phyloP scores from a whole-genome alignment of 352 stramenopile species.

The Globisporangium parvum region DNA sequence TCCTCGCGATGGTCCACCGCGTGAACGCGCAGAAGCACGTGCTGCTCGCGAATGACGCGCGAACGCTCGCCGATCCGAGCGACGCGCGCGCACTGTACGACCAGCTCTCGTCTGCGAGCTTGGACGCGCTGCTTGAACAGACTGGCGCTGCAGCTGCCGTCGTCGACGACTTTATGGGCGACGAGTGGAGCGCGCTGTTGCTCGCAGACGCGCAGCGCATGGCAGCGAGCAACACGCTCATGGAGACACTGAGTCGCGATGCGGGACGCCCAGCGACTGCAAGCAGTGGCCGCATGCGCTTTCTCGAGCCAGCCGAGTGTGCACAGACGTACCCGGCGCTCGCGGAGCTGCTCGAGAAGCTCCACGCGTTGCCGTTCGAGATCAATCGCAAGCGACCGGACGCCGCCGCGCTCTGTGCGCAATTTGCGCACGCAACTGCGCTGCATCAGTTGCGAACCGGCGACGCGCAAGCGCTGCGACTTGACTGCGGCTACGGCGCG shows the following conservation, averaged over 20 bases:
- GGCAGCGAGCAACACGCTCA: slow-evolving; percentile 39
- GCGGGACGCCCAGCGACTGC: not conserved
- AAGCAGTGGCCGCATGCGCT: slow-evolving; percentile 38
- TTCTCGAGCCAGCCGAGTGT: slow-evolving; percentile 57
- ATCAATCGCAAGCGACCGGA: slow-evolving; percentile 66
- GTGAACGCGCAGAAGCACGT: slow-evolving; percentile 81
- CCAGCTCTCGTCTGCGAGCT: slow-evolving; percentile 42
- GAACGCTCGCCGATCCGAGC: slow-evolving; percentile 49
- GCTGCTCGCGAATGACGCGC: slow-evolving; percentile 56
- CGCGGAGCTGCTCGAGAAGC: slow-evolving; percentile 62
- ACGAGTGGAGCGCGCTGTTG: slow-evolving; percentile 67
- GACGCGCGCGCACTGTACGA: slow-evolving; percentile 58
- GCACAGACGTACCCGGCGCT: slow-evolving; percentile 55
- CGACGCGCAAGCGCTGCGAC: slow-evolving; percentile 42
- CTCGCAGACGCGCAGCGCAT: slow-evolving; percentile 63
- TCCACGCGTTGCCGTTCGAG: slow-evolving; percentile 74
- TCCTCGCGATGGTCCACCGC: slow-evolving; percentile 78
- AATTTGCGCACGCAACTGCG: slow-evolving; percentile 60
- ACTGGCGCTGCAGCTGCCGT: slow-evolving; percentile 32
- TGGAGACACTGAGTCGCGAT: slow-evolving; percentile 19
- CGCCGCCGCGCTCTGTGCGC: slow-evolving; percentile 44
- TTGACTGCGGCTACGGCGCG: slow-evolving; percentile 62
- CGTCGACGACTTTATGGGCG: slow-evolving; percentile 73
- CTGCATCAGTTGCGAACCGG: slow-evolving; percentile 38
- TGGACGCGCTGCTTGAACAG: slow-evolving; percentile 31